Evolutionary conservation across 768 basidiomycete genomes (phyloP), one percentile per base, ranked within the genome.

Genomic region (Pleurotus pulmonarius): DNA sequence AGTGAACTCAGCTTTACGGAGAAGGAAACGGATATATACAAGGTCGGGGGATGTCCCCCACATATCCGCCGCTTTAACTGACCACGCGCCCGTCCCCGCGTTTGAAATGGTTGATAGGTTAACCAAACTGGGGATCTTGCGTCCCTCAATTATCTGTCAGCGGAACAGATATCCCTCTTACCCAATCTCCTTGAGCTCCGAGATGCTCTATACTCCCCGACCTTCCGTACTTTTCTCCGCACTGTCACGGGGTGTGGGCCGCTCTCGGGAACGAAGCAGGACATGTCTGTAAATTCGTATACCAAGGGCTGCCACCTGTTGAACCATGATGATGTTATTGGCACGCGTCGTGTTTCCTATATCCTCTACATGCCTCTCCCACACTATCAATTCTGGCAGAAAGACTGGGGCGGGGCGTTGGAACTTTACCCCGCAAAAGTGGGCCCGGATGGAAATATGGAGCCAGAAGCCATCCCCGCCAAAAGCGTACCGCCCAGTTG

Each of bases 1-100:
- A 72, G 75, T 49, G 83, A 93, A 65, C 80, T 95, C 59, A 86
- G 78, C 69, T 94, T 95, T 68, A 82, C 88, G 3, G 87, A 94
- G 75, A 98, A 97, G 74, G 92, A 98, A 78, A 98, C 96, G 2
- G 96, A 98, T 67, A 98, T 98, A 61, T 98, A 98, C 83, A 94
- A 92, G 86, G 92, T 90, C 58, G 58, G 74, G 49, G 48, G 55
- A 26, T 46, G 46, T 56, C 49, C 46, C 20, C 49, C 25, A 40
- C 26, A 15, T 45, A 12, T n/a, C 22, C 8, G 5, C 26, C 25
- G 3, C 9, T 20, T 25, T 11, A 34, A 12, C 29, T 34, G 9
- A 34, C 29, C 29, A 41, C 40, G 56, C 54, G 22, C n/a, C 44
- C 47, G 58, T 56, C 58, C 56, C 2, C 40, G 38, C 40, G 22